Base-by-base conservation (phyloP, 805 yeast species). In the Kodamaea lidongshanica region DNA sequence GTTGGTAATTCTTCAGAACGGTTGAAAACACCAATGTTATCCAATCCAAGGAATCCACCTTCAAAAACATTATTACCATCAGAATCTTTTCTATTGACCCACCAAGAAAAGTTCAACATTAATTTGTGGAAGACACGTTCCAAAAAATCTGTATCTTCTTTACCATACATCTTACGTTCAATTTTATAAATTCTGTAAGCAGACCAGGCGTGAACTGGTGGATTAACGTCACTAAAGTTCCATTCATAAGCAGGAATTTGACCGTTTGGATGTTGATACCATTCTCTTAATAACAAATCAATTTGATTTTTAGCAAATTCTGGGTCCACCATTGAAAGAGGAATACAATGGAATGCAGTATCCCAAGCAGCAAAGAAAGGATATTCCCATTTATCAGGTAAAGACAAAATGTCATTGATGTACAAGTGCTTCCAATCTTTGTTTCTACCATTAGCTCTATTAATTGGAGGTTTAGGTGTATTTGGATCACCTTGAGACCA, bases 191-290 rank as follows among this genome's bases (percentile, higher is more conserved):
- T 83, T 45, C 96, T 70, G 54, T 77, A 87, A 9, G 88, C 78
- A 1, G 96, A 79, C 96, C 96, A 87, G 0, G 96, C 96, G 53
- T 88, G 96, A 19, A 87, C 96, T 0, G 96, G 96, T 1, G 96
- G 96, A 52, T 87, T 87, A n/a, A 88, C 94, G 55, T 87, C 96
- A 39, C 82, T 67, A 48, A 87, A 87, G 54, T 88, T 87, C 96
- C 96, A 87, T 58, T 87, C 96, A 54, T 87, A 87, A 9, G 96
- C 95, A 0, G 96, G 96, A 41, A 86, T 75, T 57, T 88, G 96
- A n/a, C 96, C 96, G 53, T 87, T 87, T 26, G 96, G 96, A 52
- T 89, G 95, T 94, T 86, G 85, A 52, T 87, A 87, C 96, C 96
- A 87, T 58, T 87, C 96, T 50, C 95, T 71, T 17, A 94, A 80